phyloP scores from a whole-genome alignment of 2,329 filamentous ascomycete genomes.

The Monilinia vaccinii-corymbosi region DNA sequence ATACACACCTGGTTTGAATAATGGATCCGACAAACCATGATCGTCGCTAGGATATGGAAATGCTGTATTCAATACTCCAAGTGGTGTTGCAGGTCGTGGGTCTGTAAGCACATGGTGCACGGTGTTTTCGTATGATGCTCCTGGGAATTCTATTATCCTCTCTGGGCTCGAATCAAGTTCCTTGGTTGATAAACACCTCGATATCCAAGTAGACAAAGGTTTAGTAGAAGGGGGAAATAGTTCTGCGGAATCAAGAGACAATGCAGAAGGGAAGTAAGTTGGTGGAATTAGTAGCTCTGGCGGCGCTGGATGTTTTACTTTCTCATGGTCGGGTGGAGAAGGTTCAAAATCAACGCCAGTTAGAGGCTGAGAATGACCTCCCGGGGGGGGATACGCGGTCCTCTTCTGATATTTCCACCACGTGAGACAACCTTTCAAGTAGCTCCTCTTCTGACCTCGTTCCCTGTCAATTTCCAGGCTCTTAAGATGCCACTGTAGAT shows the following conservation, averaged over 20 bases:
- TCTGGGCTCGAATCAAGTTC: background rate
- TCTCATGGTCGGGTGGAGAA: background rate
- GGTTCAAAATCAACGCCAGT: background rate
- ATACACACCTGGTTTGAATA: background rate
- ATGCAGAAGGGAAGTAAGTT: background rate
- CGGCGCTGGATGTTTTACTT: background rate
- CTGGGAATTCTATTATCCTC: background rate
- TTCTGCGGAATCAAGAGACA: background rate
- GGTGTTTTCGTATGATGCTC: background rate
- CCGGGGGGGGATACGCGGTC: background rate
- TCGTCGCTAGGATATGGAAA: background rate
- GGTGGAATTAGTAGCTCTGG: background rate
- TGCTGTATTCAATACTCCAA: background rate
- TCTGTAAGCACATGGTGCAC: background rate
- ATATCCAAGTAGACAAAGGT: background rate
- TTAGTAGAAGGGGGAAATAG: conserved; percentile 1
- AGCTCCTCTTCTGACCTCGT: background rate
- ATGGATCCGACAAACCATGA: background rate
- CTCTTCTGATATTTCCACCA: background rate
- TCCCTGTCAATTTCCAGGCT: background rate
- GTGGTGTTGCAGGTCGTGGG: background rate
- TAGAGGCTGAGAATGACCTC: background rate
- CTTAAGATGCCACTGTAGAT: conserved; percentile 1
- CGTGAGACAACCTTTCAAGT: conserved; percentile 1
- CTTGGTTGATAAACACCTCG: background rate